Base-by-base conservation (phyloP, 805 yeast genomes). In the Myxozyma geophila region DNA sequence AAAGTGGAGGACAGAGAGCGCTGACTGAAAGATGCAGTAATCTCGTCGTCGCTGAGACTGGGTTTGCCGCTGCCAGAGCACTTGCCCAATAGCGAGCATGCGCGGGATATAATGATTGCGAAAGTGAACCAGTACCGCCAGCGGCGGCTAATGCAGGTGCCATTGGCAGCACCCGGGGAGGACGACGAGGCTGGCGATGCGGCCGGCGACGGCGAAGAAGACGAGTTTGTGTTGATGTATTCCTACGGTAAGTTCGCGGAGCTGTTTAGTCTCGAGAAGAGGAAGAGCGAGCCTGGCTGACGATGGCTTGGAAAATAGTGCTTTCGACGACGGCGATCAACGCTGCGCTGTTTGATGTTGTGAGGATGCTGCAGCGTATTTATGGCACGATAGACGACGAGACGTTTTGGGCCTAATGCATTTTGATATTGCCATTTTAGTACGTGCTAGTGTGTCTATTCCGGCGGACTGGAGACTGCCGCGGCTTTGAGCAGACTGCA, bases 21-120 rank as follows among this genome's bases (percentile, higher is more conserved):
- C 28, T 28, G 28, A 28, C 28, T 28, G 28, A 28, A 28, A 5
- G 28, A 28, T 35, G 12, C 43, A 64, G 86, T 87, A 87, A 76
- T 87, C 15, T 86, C 96, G 1, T 85, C 93, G 10, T 88, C 96
- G 0, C 79, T 90, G 77, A 82, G 85, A 49, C 77, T 90, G 9
- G 91, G 92, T 2, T 84, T 89, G 61, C 96, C 96, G 1, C 72
- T 90, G 28, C 96, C 96, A 0, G 83, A 82, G 28, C 86, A 86
- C 68, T 87, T 92, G 0, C 93, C 95, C 0, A 85, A 90, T 0
- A 87, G 91, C 0, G 89, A 84, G 49, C 89, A 87, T 72, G 87
- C 95, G 0, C 83, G 86, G 69, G 90, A 87, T 65, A 75, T 92
- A 40, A 79, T 90, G 78, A 78, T 89, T 66, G 82, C 80, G 52